A percentile compares a stretch with the other conserved stretches of the same genome.
phyloP scores from a whole-genome alignment of 768 basidiomycete species.

The Pisolithus sp. region DNA sequence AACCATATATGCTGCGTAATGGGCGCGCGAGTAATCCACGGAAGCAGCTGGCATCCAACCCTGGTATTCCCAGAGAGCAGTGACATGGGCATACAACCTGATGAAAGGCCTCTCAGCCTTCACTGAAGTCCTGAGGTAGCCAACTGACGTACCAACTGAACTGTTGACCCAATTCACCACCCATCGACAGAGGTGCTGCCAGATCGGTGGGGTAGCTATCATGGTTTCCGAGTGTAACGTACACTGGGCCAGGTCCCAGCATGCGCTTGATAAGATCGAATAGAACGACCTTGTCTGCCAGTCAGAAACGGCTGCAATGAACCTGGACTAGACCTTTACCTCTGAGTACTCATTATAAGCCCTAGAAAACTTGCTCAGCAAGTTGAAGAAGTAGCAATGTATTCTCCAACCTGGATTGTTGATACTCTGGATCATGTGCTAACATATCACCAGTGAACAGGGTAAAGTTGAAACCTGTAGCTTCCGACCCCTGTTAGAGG shows the following conservation, averaged over 20 bases:
- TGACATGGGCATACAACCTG: conserved; percentile 76
- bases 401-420: conserved; percentile 48
- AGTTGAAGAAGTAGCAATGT: neutral
- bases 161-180: conserved; percentile 47
- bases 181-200: conserved; percentile 55
- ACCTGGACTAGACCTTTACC: conserved; percentile 26
- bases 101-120: neutral
- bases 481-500: conserved; percentile 53
- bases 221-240: conserved; percentile 72
- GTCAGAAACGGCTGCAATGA: conserved; percentile 5
- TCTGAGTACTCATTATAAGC: conserved; percentile 58
- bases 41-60: conserved; percentile 58
- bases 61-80: conserved; percentile 64
- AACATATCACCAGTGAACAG: conserved; percentile 72
- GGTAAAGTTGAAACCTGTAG: conserved; percentile 56
- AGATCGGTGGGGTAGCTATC: conserved; percentile 57
- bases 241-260: conserved; percentile 65
- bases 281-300: conserved; percentile 42
- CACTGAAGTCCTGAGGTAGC: neutral
- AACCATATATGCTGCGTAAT: conserved; percentile 72
- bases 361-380: conserved; percentile 26
- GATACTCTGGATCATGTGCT: conserved; percentile 61
- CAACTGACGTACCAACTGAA: conserved; percentile 50
- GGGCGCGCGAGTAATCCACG: conserved; percentile 51
- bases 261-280: conserved; percentile 61